Base-by-base conservation (phyloP, 805 yeast genomes). In the Cyberlindnera americana region DNA sequence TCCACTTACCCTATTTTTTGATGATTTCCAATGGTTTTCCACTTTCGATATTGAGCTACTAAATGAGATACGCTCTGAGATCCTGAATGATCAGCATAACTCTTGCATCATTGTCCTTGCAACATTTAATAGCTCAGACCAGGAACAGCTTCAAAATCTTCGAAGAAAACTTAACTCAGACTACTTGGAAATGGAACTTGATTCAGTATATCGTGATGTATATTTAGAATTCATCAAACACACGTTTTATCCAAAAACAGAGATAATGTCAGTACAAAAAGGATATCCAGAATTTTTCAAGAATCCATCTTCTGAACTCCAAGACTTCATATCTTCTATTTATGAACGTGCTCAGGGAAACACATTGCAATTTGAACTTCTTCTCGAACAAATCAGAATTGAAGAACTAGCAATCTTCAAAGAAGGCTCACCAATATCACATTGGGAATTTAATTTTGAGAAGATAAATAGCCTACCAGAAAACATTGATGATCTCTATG, bases 21-120 rank as follows among this genome's bases (percentile, higher is more conserved):
- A 73, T 46, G 75, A 73, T 51, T 47, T 69, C 19, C 74, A 73
- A 38, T 67, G 70, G 66, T 63, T 70, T 40, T 59, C 74, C 8
- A 38, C 45, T 3, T 42, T 56, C 5, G 64, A 59, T 26, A 38
- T 60, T 29, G 52, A 58, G 12, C 52, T 59, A 12, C 32, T 60
- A 24, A 50, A 53, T 22, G 55, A 55, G 11, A 54, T 59, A n/a
- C 50, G 59, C 9, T 36, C 41, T 13, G 57, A 56, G 29, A 56
- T 59, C 19, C 30, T 46, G 14, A 51, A 49, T 16, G 49, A 47
- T n/a, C 55, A 47, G 6, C 35, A 47, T 7, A 42, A 53, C 5
- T 56, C 60, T 13, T 49, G 49, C 14, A 48, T 60, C 16, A 52
- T 58, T 6, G 44, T 59, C 13, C 50, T 59, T 5, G 56, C 57